Percentiles rank a stretch among this genome's conserved stretches.
These are phyloP conservation scores for Dryas drummondii DNA, from an alignment of 306 rosid species.

Conservation along the genomic window DNA sequence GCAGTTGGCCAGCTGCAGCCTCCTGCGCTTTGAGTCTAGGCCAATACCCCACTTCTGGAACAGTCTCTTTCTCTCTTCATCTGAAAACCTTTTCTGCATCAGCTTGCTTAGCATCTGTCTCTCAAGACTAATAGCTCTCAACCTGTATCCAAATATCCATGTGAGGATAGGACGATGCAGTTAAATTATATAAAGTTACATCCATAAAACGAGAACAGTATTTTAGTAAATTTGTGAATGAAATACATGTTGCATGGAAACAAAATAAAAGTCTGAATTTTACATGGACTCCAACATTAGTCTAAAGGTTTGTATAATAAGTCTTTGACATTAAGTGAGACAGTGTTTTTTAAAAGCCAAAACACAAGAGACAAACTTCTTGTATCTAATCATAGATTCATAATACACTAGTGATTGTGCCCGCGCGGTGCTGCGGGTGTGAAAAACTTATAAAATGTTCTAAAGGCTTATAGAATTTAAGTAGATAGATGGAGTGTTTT, in stretches of 20 bases:
- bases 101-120: constrained; percentile 67
- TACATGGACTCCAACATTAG: not conserved
- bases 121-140: constrained; percentile 66
- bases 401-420: not conserved
- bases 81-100: constrained; percentile 75
- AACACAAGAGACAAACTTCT: not conserved
- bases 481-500: too few relatives aligned
- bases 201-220: not conserved
- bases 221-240: not conserved
- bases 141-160: constrained; percentile 46
- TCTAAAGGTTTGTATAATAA: not conserved
- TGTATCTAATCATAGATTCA: not conserved
- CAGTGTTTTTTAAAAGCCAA: not conserved
- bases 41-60: constrained; percentile 73
- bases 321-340: not conserved
- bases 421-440: too few relatives aligned
- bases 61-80: constrained; percentile 59
- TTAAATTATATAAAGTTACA: not conserved
- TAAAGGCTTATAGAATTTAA: too few relatives aligned
- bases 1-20: constrained; percentile 67
- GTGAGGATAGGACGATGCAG: not conserved
- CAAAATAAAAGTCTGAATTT: not conserved
- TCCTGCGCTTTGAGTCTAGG: constrained; percentile 82
- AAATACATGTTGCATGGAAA: not conserved
- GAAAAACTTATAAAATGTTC: too few relatives aligned